These are phyloP conservation scores for Diplogelasinospora grovesii DNA, from an alignment of 495 filamentous ascomycete species.

Conservation along the genomic window DNA sequence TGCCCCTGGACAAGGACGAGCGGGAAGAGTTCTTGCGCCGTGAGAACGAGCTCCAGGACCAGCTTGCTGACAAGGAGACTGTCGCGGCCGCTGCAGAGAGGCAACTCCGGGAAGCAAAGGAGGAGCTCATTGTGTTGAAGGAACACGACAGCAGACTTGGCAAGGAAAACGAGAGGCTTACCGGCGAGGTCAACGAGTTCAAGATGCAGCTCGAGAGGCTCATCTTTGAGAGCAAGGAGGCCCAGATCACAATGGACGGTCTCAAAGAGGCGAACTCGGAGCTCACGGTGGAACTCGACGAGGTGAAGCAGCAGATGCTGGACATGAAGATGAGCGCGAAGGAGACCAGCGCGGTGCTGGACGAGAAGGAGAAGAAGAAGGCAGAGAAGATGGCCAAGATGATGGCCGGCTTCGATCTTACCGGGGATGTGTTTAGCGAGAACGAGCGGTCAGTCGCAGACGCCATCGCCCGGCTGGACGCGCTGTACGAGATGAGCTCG, in stretches of 20 bases:
- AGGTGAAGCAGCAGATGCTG: slow-evolving; percentile 92
- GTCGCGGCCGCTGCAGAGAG: slow-evolving; percentile 72
- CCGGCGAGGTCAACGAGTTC: slow-evolving; percentile 77
- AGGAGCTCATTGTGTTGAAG: slow-evolving; percentile 74
- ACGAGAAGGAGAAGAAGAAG: slow-evolving; percentile 98
- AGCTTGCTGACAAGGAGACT: slow-evolving; percentile 86
- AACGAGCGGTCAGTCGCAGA: slow-evolving; percentile 80
- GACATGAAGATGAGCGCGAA: slow-evolving; percentile 93
- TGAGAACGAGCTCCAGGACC: slow-evolving; percentile 95
- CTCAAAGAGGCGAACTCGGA: slow-evolving; percentile 93
- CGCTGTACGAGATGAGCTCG: slow-evolving; percentile 66
- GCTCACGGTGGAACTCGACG: slow-evolving; percentile 83
- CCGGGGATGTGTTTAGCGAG: slow-evolving; percentile 80
- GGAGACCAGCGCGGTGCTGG: slow-evolving; percentile 77
- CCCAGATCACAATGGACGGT: slow-evolving; percentile 93
- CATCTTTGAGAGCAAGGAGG: slow-evolving; percentile 93
- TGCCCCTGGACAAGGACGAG: slow-evolving; percentile 91
- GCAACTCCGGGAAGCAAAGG: slow-evolving; percentile 67
- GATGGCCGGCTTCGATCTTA: slow-evolving; percentile 97
- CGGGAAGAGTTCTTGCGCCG: slow-evolving; percentile 91
- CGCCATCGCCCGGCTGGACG: slow-evolving; percentile 73
- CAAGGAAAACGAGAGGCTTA: slow-evolving; percentile 81
- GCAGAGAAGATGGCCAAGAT: slow-evolving; percentile 99
- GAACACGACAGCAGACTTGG: slow-evolving; percentile 73
- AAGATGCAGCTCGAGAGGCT: slow-evolving; percentile 95